phyloP scores from a whole-genome alignment of 2,329 filamentous ascomycete species.

The Colletotrichum tamarilloi region DNA sequence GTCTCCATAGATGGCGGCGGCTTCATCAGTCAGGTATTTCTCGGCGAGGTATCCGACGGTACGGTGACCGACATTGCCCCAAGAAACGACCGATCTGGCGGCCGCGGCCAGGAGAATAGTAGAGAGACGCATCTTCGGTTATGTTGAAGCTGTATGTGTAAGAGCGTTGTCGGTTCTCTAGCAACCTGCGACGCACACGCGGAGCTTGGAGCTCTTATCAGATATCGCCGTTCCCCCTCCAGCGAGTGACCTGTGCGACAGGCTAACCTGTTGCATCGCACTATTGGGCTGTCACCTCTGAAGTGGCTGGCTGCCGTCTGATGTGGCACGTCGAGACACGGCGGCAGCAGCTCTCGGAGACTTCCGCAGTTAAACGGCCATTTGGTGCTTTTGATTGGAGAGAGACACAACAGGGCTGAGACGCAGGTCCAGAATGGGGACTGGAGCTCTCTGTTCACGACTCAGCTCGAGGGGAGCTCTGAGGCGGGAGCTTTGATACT shows the following conservation, averaged over 20 bases:
- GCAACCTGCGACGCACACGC: neutral
- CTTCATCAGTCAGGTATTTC: constrained; percentile 31
- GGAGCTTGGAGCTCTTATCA: constrained; percentile 21
- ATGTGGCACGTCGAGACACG: constrained; percentile 13
- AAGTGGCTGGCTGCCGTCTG: constrained; percentile 25
- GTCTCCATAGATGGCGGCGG: constrained; percentile 28
- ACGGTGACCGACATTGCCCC: constrained; percentile 35
- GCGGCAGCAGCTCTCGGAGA: constrained; percentile 5
- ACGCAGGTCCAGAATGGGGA: neutral
- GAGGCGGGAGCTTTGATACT: neutral
- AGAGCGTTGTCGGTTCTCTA: neutral
- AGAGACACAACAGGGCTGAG: constrained; percentile 6
- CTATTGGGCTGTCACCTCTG: neutral
- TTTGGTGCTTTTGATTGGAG: constrained; percentile 25
- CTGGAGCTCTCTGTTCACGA: neutral
- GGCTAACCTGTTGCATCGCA: constrained; percentile 21
- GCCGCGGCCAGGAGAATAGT: constrained; percentile 1
- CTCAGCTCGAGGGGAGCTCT: neutral
- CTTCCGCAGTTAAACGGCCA: constrained; percentile 15
- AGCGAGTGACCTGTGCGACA: constrained; percentile 2
- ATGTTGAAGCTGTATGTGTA: neutral
- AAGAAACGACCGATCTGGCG: constrained; percentile 9
- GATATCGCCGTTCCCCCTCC: neutral
- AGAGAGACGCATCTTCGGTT: constrained; percentile 18
- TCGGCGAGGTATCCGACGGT: constrained; percentile 37